These are phyloP conservation scores for Hypoxylon sp. DNA, from an alignment of 2,329 filamentous ascomycete genomes.

Conservation along the genomic window DNA sequence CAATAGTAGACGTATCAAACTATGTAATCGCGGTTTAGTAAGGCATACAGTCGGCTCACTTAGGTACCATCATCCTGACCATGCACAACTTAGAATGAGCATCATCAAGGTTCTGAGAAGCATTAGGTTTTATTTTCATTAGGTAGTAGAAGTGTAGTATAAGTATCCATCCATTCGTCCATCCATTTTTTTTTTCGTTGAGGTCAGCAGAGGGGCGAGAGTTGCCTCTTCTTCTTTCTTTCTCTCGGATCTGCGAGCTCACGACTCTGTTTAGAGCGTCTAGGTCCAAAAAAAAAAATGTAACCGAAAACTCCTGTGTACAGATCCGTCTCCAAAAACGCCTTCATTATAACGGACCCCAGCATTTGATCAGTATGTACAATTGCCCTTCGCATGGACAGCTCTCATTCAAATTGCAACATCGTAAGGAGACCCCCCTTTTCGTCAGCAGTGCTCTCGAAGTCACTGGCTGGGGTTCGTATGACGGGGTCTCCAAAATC, in stretches of 20 bases:
- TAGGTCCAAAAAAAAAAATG: not conserved
- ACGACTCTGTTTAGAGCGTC: not conserved
- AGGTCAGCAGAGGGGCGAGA: slow-evolving; percentile 22
- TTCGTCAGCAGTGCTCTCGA: slow-evolving; percentile 1
- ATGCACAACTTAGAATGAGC: no score
- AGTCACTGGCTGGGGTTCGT: no score
- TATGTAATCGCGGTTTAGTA: not conserved
- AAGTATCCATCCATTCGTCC: slow-evolving; percentile 7
- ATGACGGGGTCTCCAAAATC: not conserved
- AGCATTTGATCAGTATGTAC: slow-evolving; percentile 26
- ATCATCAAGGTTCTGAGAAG: slow-evolving; percentile 5
- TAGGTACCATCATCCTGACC: no score
- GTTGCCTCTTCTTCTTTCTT: slow-evolving; percentile 25
- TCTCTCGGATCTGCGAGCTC: slow-evolving; percentile 9
- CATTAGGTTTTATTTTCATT: slow-evolving; percentile 32
- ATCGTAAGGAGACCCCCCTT: not conserved
- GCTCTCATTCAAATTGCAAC: slow-evolving; percentile 7
- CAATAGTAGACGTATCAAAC: not conserved
- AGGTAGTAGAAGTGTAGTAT: slow-evolving; percentile 24
- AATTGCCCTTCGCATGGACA: not conserved
- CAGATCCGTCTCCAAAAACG: slow-evolving; percentile 17
- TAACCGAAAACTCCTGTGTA: no score
- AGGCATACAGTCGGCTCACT: not conserved
- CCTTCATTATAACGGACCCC: slow-evolving; percentile 16
- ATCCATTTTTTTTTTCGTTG: not conserved